Percentiles rank a stretch among this genome's conserved stretches.
These are phyloP conservation scores for Tolypocladium tundrense DNA, from an alignment of 2,329 filamentous ascomycete genomes.

Conservation along the genomic window DNA sequence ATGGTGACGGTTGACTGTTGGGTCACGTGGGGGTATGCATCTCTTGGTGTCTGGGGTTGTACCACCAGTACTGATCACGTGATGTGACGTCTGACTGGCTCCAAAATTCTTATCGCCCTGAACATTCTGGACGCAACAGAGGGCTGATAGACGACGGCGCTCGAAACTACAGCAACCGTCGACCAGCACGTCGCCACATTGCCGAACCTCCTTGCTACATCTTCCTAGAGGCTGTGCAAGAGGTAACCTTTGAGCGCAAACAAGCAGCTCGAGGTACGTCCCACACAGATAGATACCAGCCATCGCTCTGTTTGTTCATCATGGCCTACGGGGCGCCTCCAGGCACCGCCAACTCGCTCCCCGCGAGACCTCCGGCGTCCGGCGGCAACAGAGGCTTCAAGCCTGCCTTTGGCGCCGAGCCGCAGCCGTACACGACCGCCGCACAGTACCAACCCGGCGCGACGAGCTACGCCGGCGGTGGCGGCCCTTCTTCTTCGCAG, in stretches of 20 bases:
- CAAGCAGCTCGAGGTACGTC: conserved; percentile 41
- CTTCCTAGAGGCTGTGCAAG: background rate
- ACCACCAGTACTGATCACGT: background rate
- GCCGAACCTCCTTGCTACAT: background rate
- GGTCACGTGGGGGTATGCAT: background rate
- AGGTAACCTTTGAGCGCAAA: conserved; percentile 22
- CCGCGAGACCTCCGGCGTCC: conserved; percentile 64
- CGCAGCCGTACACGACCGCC: conserved; percentile 25
- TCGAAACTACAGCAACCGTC: background rate
- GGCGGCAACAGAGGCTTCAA: conserved; percentile 24
- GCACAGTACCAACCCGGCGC: conserved; percentile 16
- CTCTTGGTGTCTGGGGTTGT: too few species aligned
- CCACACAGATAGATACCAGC: conserved; percentile 9
- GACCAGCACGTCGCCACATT: background rate
- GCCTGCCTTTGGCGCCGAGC: conserved; percentile 37
- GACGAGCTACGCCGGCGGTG: conserved; percentile 5
- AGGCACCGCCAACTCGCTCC: conserved; percentile 52
- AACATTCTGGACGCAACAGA: background rate
- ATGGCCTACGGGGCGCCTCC: conserved; percentile 84
- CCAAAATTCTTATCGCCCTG: background rate
- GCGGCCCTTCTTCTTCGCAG: background rate
- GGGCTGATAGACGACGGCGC: background rate
- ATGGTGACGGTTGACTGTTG: background rate
- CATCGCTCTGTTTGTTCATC: conserved; percentile 42
- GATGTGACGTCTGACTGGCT: background rate